These are phyloP conservation scores for Acanthamoeba triangularis DNA, from an alignment of 208 protist species.

Conservation along the genomic window DNA sequence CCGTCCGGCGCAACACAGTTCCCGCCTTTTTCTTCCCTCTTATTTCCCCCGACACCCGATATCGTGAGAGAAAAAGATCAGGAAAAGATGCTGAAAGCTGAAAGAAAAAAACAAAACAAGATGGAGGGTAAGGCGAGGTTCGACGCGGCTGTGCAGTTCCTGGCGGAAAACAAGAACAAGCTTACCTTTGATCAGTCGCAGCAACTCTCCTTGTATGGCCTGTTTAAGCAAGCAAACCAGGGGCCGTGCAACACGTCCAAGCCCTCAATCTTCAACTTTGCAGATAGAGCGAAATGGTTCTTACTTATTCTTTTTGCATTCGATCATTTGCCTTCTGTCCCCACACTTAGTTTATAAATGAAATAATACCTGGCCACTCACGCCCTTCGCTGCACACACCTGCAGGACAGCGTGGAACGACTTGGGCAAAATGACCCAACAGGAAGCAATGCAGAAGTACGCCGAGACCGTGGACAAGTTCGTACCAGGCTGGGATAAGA, in stretches of 20 bases:
- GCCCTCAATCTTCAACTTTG: conserved; percentile 45
- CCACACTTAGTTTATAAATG: not conserved
- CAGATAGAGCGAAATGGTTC: conserved; percentile 53
- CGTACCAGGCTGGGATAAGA: conserved; percentile 12
- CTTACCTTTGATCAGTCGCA: conserved; percentile 37
- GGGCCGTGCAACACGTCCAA: conserved; percentile 50
- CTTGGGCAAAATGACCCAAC: conserved; percentile 34
- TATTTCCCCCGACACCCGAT: not conserved
- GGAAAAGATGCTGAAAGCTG: not conserved
- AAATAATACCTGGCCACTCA: not conserved
- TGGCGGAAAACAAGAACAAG: conserved; percentile 46
- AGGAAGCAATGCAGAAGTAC: conserved; percentile 60
- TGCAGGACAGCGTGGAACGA: conserved; percentile 62
- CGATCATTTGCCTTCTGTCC: not conserved
- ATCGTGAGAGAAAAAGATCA: not conserved
- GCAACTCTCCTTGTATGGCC: conserved; percentile 44
- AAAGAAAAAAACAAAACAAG: not conserved
- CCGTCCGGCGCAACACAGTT: not conserved
- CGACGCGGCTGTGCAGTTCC: conserved; percentile 29
- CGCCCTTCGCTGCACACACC: not conserved
- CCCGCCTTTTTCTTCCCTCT: not conserved
- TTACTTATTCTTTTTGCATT: not conserved
- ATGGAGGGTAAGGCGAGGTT: conserved; percentile 26
- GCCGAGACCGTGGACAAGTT: conserved; percentile 4
- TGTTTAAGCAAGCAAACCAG: conserved; percentile 61